phyloP scores from a whole-genome alignment of 495 filamentous ascomycete genomes.

The Penicillium turbatum region DNA sequence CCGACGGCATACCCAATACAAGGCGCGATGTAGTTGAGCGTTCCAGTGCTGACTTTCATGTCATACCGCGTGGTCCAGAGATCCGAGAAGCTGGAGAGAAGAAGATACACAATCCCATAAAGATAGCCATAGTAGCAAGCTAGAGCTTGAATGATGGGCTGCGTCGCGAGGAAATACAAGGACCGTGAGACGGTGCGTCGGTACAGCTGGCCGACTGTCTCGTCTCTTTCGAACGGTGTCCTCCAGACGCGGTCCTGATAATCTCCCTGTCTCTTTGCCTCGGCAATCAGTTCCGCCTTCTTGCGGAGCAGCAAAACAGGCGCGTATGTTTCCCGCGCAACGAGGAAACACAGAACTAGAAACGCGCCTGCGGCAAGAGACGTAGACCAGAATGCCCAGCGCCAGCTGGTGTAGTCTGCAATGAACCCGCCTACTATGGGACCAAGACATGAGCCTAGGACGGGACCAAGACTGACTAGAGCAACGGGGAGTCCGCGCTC shows the following conservation, averaged over 20 bases:
- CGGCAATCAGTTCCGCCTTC: slow-evolving; percentile 45
- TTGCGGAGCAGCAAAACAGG: slow-evolving; percentile 51
- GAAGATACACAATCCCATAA: slow-evolving; percentile 58
- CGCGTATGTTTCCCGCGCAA: slow-evolving; percentile 57
- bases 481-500: slow-evolving; percentile 55
- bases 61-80: slow-evolving; percentile 40
- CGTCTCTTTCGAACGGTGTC: slow-evolving; percentile 4
- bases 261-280: not conserved
- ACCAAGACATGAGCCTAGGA: slow-evolving; percentile 52
- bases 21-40: slow-evolving; percentile 58
- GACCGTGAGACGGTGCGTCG: slow-evolving; percentile 29
- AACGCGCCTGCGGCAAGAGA: slow-evolving; percentile 53
- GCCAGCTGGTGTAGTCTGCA: slow-evolving; percentile 44
- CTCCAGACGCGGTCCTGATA: not conserved
- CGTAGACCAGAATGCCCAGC: slow-evolving; percentile 39
- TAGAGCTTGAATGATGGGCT: slow-evolving; percentile 49
- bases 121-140: slow-evolving; percentile 51
- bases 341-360: slow-evolving; percentile 51
- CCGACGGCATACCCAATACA: slow-evolving; percentile 56
- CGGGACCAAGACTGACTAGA: slow-evolving; percentile 49
- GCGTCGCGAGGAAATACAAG: slow-evolving; percentile 45
- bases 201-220: not conserved
- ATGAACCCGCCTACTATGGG: slow-evolving; percentile 55
- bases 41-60: slow-evolving; percentile 46
- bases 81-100: slow-evolving; percentile 58